These are phyloP conservation scores for Cyberlindnera nakhonratchasimensis DNA, from an alignment of 805 yeast genomes.

Conservation along the genomic window DNA sequence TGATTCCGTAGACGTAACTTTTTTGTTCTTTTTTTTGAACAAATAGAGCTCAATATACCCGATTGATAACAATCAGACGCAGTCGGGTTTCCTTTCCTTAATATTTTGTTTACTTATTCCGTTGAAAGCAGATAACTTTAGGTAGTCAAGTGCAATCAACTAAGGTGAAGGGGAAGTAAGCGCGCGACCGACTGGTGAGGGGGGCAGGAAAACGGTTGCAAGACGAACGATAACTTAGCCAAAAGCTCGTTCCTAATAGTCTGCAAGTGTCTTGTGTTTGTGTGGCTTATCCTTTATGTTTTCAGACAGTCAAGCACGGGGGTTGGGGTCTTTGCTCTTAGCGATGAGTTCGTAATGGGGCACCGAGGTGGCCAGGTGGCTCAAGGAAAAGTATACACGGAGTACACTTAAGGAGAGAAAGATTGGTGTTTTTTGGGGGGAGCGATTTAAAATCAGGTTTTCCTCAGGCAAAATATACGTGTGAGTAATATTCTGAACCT, in stretches of 20 bases:
- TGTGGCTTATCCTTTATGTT: too few relatives aligned
- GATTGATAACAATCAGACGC: too few relatives aligned
- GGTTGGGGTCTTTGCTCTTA: not conserved
- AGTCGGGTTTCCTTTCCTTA: too few relatives aligned
- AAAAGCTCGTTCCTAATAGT: constrained; percentile 35
- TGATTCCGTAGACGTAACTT: constrained; percentile 1
- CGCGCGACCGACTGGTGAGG: not conserved
- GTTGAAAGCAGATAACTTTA: too few relatives aligned
- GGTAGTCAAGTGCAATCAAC: constrained; percentile 2
- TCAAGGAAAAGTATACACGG: too few relatives aligned
- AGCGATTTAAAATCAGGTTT: constrained; percentile 21
- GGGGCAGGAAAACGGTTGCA: not conserved
- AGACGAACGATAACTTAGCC: constrained; percentile 38
- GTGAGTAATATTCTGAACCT: constrained; percentile 14
- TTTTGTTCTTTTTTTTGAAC: not conserved
- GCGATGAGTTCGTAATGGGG: constrained; percentile 3
- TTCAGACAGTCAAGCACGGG: constrained; percentile 1
- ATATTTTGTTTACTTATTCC: too few relatives aligned
- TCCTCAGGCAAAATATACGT: constrained; percentile 24
- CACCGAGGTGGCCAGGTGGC: constrained; percentile 1
- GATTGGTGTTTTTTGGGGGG: constrained; percentile 4
- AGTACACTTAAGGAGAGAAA: not conserved
- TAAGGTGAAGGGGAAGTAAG: not conserved
- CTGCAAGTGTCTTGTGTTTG: not conserved
- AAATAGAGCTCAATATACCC: not conserved